Evolutionary conservation across 2,329 filamentous ascomycete species (phyloP).

Genomic region (Nannizzia gypsea): DNA sequence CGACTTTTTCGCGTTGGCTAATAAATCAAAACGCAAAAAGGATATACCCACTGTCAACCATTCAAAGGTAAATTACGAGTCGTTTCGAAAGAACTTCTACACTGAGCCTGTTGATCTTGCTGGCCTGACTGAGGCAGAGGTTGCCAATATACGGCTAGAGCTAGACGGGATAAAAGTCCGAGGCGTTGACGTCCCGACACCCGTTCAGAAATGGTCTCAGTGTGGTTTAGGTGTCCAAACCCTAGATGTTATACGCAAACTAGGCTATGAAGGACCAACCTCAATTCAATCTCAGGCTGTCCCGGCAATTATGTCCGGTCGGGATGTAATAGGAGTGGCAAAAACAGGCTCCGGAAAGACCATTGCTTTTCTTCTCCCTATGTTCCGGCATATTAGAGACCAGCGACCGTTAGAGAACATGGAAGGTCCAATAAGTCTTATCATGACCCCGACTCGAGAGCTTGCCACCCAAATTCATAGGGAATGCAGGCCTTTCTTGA

Average conservation of each 20-base stretch:
- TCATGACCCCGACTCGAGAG: slow-evolving; percentile 91
- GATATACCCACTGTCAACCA: slow-evolving; percentile 86
- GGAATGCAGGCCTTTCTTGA: slow-evolving; percentile 90
- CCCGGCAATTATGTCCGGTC: slow-evolving; percentile 87
- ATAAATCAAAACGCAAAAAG: slow-evolving; percentile 74
- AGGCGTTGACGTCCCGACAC: slow-evolving; percentile 78
- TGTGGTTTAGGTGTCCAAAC: slow-evolving; percentile 81
- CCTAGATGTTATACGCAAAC: slow-evolving; percentile 66
- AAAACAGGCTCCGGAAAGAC: slow-evolving; percentile 98
- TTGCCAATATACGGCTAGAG: slow-evolving; percentile 69
- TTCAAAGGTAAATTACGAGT: slow-evolving; percentile 68
- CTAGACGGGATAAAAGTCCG: slow-evolving; percentile 92
- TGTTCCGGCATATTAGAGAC: slow-evolving; percentile 97
- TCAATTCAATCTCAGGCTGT: slow-evolving; percentile 92
- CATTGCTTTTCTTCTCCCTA: slow-evolving; percentile 84
- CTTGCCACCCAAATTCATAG: slow-evolving; percentile 86
- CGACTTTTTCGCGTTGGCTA: slow-evolving; percentile 51
- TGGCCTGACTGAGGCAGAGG: slow-evolving; percentile 72
- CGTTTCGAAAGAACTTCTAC: slow-evolving; percentile 91
- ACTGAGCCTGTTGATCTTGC: slow-evolving; percentile 74
- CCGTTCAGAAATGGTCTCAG: slow-evolving; percentile 93
- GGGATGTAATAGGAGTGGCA: slow-evolving; percentile 89
- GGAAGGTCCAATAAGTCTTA: slow-evolving; percentile 77
- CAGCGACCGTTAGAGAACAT: slow-evolving; percentile 68
- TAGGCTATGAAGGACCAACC: slow-evolving; percentile 81